Conservation (phyloP, 306 rosid genomes). For the Quercus bicolor region DNA sequence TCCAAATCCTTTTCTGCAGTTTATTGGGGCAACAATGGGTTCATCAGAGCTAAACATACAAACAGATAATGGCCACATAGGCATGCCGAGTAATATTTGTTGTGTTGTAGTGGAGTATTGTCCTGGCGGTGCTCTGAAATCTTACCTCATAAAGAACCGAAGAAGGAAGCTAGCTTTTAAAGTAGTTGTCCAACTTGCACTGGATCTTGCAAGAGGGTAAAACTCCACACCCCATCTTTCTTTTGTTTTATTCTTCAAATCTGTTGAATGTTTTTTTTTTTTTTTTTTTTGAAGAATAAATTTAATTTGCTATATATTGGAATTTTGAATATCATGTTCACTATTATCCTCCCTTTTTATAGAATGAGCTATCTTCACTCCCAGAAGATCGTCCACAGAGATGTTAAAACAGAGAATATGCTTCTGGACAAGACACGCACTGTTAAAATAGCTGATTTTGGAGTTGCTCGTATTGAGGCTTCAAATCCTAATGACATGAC, state of each 20-base stretch:
- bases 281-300: background rate
- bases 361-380: conserved; percentile 95
- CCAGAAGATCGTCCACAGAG: conserved; percentile 90
- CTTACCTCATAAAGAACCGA: conserved; percentile 94
- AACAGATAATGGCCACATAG: conserved; percentile 85
- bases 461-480: conserved; percentile 99
- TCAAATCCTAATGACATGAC: conserved; percentile 99
- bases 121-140: conserved; percentile 97
- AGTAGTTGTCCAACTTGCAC: conserved; percentile 94
- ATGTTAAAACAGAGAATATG: conserved; percentile 98
- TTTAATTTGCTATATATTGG: conserved; percentile 1
- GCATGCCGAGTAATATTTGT: conserved; percentile 92
- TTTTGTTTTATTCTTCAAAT: conserved; percentile 16
- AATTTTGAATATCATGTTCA: conserved; percentile 20
- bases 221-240: conserved; percentile 39
- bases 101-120: conserved; percentile 96
- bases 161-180: conserved; percentile 93
- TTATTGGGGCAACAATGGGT: conserved; percentile 92
- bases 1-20: conserved; percentile 50
- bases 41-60: conserved; percentile 81
- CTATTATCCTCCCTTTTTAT: conserved; percentile 23
- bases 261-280: background rate
- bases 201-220: conserved; percentile 98
- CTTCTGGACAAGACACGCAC: conserved; percentile 92
- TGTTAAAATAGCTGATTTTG: conserved; percentile 90